Conservation (phyloP, 2,329 filamentous ascomycete species). For the Epichloe coenophiala region DNA sequence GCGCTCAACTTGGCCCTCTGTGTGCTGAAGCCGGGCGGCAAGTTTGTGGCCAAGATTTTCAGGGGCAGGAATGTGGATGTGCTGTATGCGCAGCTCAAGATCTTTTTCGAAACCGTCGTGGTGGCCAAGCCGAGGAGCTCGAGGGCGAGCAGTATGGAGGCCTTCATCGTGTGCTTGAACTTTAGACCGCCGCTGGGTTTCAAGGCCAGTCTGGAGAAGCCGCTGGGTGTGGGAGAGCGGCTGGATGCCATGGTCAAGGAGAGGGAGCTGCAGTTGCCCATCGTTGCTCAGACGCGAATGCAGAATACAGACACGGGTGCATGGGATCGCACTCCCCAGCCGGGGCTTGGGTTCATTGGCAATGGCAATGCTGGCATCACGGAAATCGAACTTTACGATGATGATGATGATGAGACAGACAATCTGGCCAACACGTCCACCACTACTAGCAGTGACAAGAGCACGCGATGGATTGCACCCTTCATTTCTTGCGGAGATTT, state of each 20-base stretch:
- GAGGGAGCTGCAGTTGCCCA: conserved; percentile 25
- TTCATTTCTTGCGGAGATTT: conserved; percentile 97
- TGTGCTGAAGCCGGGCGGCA: conserved; percentile 82
- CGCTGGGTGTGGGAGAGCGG: conserved; percentile 50
- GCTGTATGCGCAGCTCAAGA: conserved; percentile 82
- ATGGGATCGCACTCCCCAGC: conserved; percentile 23
- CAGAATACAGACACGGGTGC: conserved; percentile 32
- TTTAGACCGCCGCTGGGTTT: conserved; percentile 72
- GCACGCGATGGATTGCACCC: conserved; percentile 73
- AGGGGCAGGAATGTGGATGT: conserved; percentile 89
- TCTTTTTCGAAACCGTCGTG: conserved; percentile 72
- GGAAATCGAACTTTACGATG: conserved; percentile 39
- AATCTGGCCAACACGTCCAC: conserved; percentile 22
- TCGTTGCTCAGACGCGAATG: conserved; percentile 27
- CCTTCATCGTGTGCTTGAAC: conserved; percentile 88
- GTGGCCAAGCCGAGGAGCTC: conserved; percentile 91
- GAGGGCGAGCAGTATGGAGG: conserved; percentile 90
- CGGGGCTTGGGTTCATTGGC: conserved; percentile 8
- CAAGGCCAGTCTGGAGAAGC: conserved; percentile 60
- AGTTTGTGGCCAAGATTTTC: conserved; percentile 98
- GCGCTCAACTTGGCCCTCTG: conserved; percentile 88
- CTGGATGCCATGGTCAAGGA: conserved; percentile 36
- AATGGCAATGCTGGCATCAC: conserved; percentile 22
- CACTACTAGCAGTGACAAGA: conserved; percentile 15
- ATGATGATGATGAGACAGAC: conserved; percentile 12